Evolutionary conservation across 1,284 basidiomycete genomes (phyloP).

Genomic region (Fomitopsis betulina): DNA sequence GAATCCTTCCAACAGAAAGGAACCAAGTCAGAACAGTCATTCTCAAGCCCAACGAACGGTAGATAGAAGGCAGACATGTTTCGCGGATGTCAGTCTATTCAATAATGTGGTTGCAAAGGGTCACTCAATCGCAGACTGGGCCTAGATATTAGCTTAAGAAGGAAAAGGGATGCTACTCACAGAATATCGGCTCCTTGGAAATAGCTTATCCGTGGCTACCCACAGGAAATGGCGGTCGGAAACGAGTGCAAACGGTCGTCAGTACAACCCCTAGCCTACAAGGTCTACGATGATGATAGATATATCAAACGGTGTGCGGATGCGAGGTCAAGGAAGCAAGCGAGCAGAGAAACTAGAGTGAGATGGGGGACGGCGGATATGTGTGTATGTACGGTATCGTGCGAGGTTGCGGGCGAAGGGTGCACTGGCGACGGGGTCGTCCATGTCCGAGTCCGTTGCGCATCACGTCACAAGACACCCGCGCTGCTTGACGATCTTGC

Average conservation of each 20-base stretch:
- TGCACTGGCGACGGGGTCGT: background rate
- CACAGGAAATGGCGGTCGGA: too few species aligned
- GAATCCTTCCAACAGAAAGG: too few species aligned
- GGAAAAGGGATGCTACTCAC: too few species aligned
- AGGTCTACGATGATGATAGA: slow-evolving; percentile 26
- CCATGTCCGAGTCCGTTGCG: background rate
- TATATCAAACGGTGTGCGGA: slow-evolving; percentile 18
- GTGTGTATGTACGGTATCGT: slow-evolving; percentile 1
- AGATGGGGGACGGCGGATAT: background rate
- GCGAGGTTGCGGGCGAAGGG: background rate
- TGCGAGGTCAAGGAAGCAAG: slow-evolving; percentile 9
- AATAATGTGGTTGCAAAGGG: too few species aligned
- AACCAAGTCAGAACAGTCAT: too few species aligned
- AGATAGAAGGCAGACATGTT: too few species aligned
- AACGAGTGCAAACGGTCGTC: slow-evolving; percentile 17
- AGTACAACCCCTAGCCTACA: slow-evolving; percentile 25
- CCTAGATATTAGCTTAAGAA: too few species aligned
- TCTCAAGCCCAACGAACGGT: too few species aligned
- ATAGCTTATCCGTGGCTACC: too few species aligned
- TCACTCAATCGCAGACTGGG: too few species aligned
- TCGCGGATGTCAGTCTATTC: too few species aligned
- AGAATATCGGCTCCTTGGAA: too few species aligned
- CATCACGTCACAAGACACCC: slow-evolving; percentile 75
- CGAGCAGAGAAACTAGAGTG: slow-evolving; percentile 4
- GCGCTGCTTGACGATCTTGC: slow-evolving; percentile 67